These are phyloP conservation scores for Serendipita sp. DNA, from an alignment of 768 basidiomycete genomes.

Conservation along the genomic window DNA sequence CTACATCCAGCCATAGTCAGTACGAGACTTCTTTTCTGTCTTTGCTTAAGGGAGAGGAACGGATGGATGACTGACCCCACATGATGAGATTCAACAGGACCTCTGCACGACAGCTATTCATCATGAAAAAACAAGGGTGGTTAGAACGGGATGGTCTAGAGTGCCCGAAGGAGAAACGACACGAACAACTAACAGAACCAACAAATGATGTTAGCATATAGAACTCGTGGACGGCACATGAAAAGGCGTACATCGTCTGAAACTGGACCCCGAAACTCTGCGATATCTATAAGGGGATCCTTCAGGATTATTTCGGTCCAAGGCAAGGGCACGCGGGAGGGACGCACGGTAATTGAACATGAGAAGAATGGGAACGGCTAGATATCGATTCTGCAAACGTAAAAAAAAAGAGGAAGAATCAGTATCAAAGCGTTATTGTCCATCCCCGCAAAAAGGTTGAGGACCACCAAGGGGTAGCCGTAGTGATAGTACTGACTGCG, in stretches of 20 bases:
- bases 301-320: background rate
- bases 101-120: background rate
- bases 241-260: background rate
- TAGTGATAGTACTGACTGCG: background rate
- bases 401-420: background rate
- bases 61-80: background rate
- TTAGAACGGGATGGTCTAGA: background rate
- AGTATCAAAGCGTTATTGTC: no score
- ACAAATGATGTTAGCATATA: no score
- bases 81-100: background rate
- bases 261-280: background rate
- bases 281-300: background rate
- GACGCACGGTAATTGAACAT: background rate
- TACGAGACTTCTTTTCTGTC: background rate
- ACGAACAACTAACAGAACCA: no score
- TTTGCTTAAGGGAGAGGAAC: background rate
- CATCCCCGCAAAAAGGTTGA: no score
- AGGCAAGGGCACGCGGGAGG: background rate
- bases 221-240: no score
- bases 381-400: slow-evolving; percentile 5
- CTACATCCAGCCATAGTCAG: background rate
- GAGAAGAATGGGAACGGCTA: background rate
- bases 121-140: background rate
- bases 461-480: no score
- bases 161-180: background rate